These are phyloP conservation scores for Cystobasidiaceae sp. DNA, from an alignment of 1,284 basidiomycete species.

Conservation along the genomic window DNA sequence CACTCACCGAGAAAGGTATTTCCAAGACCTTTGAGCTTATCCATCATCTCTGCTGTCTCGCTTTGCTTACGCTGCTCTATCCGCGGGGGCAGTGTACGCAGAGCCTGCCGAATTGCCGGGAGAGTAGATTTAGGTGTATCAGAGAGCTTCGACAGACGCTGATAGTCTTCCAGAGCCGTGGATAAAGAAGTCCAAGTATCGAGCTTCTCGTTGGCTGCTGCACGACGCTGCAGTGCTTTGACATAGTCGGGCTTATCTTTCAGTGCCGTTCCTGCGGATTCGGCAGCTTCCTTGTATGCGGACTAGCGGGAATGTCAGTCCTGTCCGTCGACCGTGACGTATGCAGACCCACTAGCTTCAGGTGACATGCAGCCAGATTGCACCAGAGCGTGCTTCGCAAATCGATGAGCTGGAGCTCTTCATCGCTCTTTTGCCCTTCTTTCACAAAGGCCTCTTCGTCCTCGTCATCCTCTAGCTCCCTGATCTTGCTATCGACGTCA, in stretches of 20 bases:
- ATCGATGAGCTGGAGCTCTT: conserved; percentile 42
- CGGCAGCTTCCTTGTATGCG: conserved; percentile 68
- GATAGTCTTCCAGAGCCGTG: conserved; percentile 84
- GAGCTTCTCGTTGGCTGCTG: conserved; percentile 72
- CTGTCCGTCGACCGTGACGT: background rate
- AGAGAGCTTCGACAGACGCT: conserved; percentile 59
- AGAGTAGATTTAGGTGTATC: conserved; percentile 57
- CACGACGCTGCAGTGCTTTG: conserved; percentile 83
- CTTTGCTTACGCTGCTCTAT: conserved; percentile 69
- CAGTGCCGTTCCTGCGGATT: conserved; percentile 74
- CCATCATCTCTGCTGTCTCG: conserved; percentile 88
- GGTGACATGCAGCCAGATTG: conserved; percentile 73
- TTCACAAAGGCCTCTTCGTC: conserved; percentile 16
- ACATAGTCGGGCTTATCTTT: conserved; percentile 74
- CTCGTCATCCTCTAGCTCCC: no score
- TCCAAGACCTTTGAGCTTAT: conserved; percentile 85
- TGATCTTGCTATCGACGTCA: no score
- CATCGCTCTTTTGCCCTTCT: conserved; percentile 3
- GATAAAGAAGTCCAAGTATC: conserved; percentile 75
- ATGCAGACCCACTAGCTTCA: conserved; percentile 59
- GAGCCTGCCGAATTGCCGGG: conserved; percentile 53
- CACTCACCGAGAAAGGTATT: conserved; percentile 77
- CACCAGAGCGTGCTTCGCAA: conserved; percentile 63
- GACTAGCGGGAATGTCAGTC: background rate
- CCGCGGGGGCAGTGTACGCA: conserved; percentile 60